Percentiles rank a stretch among this genome's conserved stretches.
These are phyloP conservation scores for Epicoccum nigrum DNA, from an alignment of 2,329 filamentous ascomycete species.

Conservation along the genomic window DNA sequence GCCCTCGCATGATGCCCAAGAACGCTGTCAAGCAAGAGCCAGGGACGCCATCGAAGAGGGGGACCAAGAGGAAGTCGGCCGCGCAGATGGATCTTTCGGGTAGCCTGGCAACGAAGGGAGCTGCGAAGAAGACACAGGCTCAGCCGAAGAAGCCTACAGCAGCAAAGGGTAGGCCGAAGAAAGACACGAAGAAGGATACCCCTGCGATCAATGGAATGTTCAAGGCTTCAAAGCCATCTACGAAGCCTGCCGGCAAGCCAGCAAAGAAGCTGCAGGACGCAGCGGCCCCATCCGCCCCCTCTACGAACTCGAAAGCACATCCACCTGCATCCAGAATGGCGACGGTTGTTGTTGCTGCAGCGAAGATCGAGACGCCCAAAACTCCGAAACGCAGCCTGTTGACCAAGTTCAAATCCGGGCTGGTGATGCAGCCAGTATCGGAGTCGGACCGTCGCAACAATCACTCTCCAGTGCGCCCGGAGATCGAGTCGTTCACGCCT, in stretches of 20 bases:
- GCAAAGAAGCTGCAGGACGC: slow-evolving; percentile 12
- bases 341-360: slow-evolving; percentile 18
- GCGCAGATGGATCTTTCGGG: slow-evolving; percentile 30
- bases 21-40: slow-evolving; percentile 32
- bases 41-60: slow-evolving; percentile 41
- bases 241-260: slow-evolving; percentile 22
- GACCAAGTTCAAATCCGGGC: slow-evolving; percentile 32
- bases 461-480: slow-evolving; percentile 34
- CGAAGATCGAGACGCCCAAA: slow-evolving; percentile 20
- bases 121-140: slow-evolving; percentile 31
- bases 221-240: slow-evolving; percentile 36
- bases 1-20: slow-evolving; percentile 40
- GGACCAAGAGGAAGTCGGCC: slow-evolving; percentile 40
- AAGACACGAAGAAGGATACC: slow-evolving; percentile 30
- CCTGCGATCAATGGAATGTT: slow-evolving; percentile 37
- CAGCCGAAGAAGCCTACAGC: slow-evolving; percentile 39
- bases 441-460: slow-evolving; percentile 42
- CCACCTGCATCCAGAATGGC: slow-evolving; percentile 21
- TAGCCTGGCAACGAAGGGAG: slow-evolving; percentile 30
- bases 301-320: slow-evolving; percentile 2
- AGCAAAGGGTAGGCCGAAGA: slow-evolving; percentile 36
- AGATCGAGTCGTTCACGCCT: slow-evolving; percentile 39
- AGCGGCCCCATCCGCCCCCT: neutral
- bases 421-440: slow-evolving; percentile 37
- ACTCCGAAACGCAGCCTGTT: slow-evolving; percentile 27